A percentile compares a stretch with the other conserved stretches of the same genome.
Conservation (phyloP, 2,329 filamentous ascomycete genomes). For the Venturia pyrina region DNA sequence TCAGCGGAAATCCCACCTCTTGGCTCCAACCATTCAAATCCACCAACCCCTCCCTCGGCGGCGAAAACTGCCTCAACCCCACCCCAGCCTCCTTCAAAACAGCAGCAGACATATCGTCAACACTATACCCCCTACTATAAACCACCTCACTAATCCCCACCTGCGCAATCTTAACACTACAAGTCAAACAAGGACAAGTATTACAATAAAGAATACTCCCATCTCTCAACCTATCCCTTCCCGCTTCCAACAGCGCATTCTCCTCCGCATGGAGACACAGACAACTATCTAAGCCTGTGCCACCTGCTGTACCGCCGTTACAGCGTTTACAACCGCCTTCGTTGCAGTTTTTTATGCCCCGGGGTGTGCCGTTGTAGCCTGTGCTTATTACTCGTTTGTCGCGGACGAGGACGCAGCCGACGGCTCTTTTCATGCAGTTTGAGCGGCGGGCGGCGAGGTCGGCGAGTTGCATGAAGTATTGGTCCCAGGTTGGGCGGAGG, state of each 20-base stretch:
- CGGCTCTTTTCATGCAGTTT: slow-evolving; percentile 97
- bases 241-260: slow-evolving; percentile 90
- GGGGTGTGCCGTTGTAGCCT: slow-evolving; percentile 95
- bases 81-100: slow-evolving; percentile 81
- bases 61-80: slow-evolving; percentile 74
- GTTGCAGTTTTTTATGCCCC: slow-evolving; percentile 79
- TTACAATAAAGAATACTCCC: slow-evolving; percentile 84
- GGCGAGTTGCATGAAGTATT: slow-evolving; percentile 97
- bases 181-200: slow-evolving; percentile 93
- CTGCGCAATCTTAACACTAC: slow-evolving; percentile 97
- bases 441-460: slow-evolving; percentile 79
- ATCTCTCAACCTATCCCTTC: slow-evolving; percentile 76
- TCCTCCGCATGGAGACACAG: slow-evolving; percentile 97
- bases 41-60: slow-evolving; percentile 22
- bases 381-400: slow-evolving; percentile 84
- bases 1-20: neutral
- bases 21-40: neutral
- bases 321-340: slow-evolving; percentile 84
- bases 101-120: slow-evolving; percentile 55
- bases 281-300: slow-evolving; percentile 72
- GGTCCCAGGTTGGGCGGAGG: slow-evolving; percentile 84
- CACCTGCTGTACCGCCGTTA: slow-evolving; percentile 61
- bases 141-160: slow-evolving; percentile 94
- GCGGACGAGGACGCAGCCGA: slow-evolving; percentile 85
- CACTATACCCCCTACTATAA: slow-evolving; percentile 87